Evolutionary conservation across 1,284 basidiomycete genomes (phyloP).

Genomic region (Ustilago tritici): DNA sequence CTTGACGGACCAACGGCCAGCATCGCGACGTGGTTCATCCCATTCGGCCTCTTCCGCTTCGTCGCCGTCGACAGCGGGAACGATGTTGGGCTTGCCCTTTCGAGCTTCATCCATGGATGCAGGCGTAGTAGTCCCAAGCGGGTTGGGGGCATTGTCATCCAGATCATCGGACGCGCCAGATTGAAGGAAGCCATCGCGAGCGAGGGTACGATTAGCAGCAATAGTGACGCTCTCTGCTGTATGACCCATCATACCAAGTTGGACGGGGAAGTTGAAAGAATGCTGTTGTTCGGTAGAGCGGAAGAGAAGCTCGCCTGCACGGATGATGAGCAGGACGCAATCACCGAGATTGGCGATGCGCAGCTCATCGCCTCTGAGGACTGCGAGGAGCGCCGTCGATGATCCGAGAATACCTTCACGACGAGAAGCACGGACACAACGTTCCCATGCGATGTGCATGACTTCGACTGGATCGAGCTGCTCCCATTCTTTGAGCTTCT

Average conservation of each 20-base stretch:
- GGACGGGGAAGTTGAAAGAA: conserved; percentile 90
- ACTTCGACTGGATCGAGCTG: conserved; percentile 73
- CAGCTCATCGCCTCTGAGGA: conserved; percentile 79
- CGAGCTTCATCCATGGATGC: conserved; percentile 46
- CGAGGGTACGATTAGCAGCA: conserved; percentile 54
- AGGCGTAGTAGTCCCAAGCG: conserved; percentile 40
- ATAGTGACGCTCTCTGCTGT: conserved; percentile 76
- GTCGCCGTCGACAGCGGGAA: conserved; percentile 23
- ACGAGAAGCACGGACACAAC: conserved; percentile 70
- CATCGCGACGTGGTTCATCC: conserved; percentile 72
- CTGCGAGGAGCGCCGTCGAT: conserved; percentile 74
- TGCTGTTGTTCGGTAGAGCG: conserved; percentile 95
- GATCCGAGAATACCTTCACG: conserved; percentile 74
- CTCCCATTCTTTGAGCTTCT: conserved; percentile 54
- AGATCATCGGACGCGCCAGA: conserved; percentile 53
- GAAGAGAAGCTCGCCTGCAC: conserved; percentile 83
- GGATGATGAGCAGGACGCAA: conserved; percentile 82
- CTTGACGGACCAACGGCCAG: conserved; percentile 79
- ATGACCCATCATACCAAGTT: conserved; percentile 81
- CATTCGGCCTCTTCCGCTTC: conserved; percentile 58
- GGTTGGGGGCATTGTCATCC: conserved; percentile 54
- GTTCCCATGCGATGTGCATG: conserved; percentile 75
- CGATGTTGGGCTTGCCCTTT: conserved; percentile 16
- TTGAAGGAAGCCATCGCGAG: conserved; percentile 54
- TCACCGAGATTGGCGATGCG: conserved; percentile 92